A percentile compares a stretch with the other conserved stretches of the same genome.
Conservation (phyloP, 306 rosid genomes). For the Medicago truncatula region MtrunA17r5.0-ANR NC_053042.1:38510001-38510500, state of each 20-base stretch:
- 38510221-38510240: constrained; percentile 14
- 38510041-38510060: constrained; percentile 42
- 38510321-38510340: constrained; percentile 40
- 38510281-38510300: constrained; percentile 35
- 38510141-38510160: constrained; percentile 66
- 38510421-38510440: constrained; percentile 40
- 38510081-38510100: constrained; percentile 45
- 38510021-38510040: constrained; percentile 36
- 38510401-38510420: constrained; percentile 54
- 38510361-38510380: constrained; percentile 50
- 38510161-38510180: constrained; percentile 57
- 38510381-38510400: constrained; percentile 47
- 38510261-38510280: constrained; percentile 27
- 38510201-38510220: constrained; percentile 17
- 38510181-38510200: constrained; percentile 26
- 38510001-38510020: constrained; percentile 34
- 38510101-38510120: constrained; percentile 74
- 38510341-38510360: constrained; percentile 62
- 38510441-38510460: constrained; percentile 42
- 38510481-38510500: constrained; percentile 67
- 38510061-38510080: constrained; percentile 41
- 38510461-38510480: constrained; percentile 64
- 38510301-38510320: constrained; percentile 23
- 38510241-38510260: constrained; percentile 26
- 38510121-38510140: constrained; percentile 76